Percentiles rank a stretch among this genome's conserved stretches.
Evolutionary conservation across 2,329 filamentous ascomycete species (phyloP).

Genomic region (Verticillium dahliae): DNA sequence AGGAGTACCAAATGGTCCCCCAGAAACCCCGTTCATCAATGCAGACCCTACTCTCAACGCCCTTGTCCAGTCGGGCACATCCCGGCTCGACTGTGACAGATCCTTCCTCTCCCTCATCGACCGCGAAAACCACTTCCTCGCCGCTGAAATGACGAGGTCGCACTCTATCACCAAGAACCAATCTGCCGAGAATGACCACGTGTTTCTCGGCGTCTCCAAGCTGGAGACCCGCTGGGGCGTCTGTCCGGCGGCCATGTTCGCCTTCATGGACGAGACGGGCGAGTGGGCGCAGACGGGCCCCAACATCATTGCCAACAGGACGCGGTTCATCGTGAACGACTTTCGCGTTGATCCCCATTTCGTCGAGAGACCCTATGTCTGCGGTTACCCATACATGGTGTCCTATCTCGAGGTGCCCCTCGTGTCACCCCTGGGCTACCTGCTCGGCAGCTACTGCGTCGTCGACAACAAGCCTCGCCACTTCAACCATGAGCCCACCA

Average conservation of each 20-base stretch:
- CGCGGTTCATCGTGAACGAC: constrained; percentile 24
- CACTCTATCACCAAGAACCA: constrained; percentile 19
- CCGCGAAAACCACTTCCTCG: constrained; percentile 28
- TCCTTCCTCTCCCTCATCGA: constrained; percentile 36
- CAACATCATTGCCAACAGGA: constrained; percentile 20
- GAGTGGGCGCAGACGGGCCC: constrained; percentile 12
- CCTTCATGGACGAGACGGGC: constrained; percentile 19
- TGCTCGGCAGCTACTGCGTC: constrained; percentile 24
- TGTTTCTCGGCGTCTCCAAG: constrained; percentile 16
- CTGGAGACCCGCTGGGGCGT: constrained; percentile 20
- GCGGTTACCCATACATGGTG: constrained; percentile 19
- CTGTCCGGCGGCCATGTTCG: constrained; percentile 20
- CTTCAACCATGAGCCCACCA: neutral
- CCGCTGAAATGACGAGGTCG: constrained; percentile 32
- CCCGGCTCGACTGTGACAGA: constrained; percentile 27
- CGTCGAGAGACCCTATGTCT: constrained; percentile 19
- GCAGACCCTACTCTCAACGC: constrained; percentile 25
- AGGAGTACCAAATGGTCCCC: neutral
- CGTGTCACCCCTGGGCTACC: constrained; percentile 19
- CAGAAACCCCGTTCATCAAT: neutral
- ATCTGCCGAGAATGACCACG: constrained; percentile 9
- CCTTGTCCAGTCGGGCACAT: constrained; percentile 32
- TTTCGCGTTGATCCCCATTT: constrained; percentile 19
- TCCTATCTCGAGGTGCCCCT: constrained; percentile 26
- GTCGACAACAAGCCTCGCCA: constrained; percentile 19